Conservation (phyloP, 208 protist species). For the Wallacemonas rigidus region DNA sequence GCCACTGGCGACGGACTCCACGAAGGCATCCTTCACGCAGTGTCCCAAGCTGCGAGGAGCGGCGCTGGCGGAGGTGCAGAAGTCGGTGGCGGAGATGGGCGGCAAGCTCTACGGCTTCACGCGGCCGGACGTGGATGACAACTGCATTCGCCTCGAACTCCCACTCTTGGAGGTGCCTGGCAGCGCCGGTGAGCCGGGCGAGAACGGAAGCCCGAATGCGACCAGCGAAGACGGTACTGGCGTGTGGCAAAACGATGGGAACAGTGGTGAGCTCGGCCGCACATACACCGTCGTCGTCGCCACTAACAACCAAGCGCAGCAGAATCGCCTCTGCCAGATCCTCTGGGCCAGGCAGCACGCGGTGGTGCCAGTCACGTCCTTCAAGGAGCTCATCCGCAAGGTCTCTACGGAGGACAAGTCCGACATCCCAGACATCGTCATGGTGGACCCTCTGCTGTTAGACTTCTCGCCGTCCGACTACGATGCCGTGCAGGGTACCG, state of each 20-base stretch:
- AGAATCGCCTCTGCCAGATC: slow-evolving; percentile 69
- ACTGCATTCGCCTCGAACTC: slow-evolving; percentile 68
- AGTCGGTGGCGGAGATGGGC: slow-evolving; percentile 55
- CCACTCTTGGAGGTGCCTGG: slow-evolving; percentile 78
- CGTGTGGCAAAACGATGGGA: slow-evolving; percentile 1
- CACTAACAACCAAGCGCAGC: slow-evolving; percentile 66
- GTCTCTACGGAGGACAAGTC: slow-evolving; percentile 34
- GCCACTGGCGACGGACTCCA: not conserved
- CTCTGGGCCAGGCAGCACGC: slow-evolving; percentile 85
- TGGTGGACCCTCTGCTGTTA: slow-evolving; percentile 80
- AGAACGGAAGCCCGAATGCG: slow-evolving; percentile 18
- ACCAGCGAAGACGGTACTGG: slow-evolving; percentile 11
- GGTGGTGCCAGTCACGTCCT: slow-evolving; percentile 80
- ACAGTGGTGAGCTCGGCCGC: slow-evolving; percentile 18
- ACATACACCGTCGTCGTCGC: slow-evolving; percentile 79
- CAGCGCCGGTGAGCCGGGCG: slow-evolving; percentile 31
- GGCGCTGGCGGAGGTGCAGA: slow-evolving; percentile 39
- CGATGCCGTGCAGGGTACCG: slow-evolving; percentile 38
- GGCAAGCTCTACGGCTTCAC: slow-evolving; percentile 69
- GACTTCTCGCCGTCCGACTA: slow-evolving; percentile 67
- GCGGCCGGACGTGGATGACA: slow-evolving; percentile 48
- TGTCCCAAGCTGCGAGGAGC: slow-evolving; percentile 22
- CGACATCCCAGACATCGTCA: slow-evolving; percentile 65
- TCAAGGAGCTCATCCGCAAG: slow-evolving; percentile 68
- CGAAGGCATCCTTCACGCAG: slow-evolving; percentile 3